Base-by-base conservation (phyloP, 129 eudicot genomes). In the Saussurea involucrata region DNA sequence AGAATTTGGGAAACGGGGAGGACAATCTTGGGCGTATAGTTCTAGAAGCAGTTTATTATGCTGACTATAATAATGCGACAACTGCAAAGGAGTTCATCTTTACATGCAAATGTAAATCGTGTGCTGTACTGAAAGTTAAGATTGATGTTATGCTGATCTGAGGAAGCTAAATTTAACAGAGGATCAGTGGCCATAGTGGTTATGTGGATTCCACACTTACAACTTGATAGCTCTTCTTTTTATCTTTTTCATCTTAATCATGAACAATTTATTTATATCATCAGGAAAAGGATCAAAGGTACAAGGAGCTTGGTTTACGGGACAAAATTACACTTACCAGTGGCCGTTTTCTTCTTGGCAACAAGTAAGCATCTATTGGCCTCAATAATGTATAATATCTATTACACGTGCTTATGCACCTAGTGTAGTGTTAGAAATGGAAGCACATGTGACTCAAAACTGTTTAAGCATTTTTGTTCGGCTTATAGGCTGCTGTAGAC, bases 241-340 rank as follows among this genome's bases (percentile, higher is more conserved):
- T 2, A 69, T 13, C 24, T 17, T 25, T 57, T 28, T 42, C 27
- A 66, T 68, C 49, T 61, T 7, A 49, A 24, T 21, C 44, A 28
- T 68, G 10, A 18, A 22, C 24, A 72, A 11, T 71, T 36, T 24
- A 4, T 36, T 76, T 71, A n/a, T n/a, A n/a, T 29, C 27, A 24
- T 11, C 78, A 95, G 99, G 99, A 95, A 86, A 90, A 91, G 82
- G 99, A 95, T 88, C 99, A 92, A 80, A 85, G 99, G 80, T 95
- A 95, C 84, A 95, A 95, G 88, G 99, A 95, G 76, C 92, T 95
- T 36, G 99, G 99, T 49, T 79, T 95, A 67, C 84, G 99, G 82
- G 99, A 95, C 80, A 92, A 90, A 87, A 92, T 95, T 61, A 95
- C 99, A 13, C 96, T 95, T 63, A 92, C 96, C 76, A 95, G 99